These are phyloP conservation scores for Ophiostoma novo-ulmi DNA, from an alignment of 2,329 filamentous ascomycete species.

Conservation along the genomic window DNA sequence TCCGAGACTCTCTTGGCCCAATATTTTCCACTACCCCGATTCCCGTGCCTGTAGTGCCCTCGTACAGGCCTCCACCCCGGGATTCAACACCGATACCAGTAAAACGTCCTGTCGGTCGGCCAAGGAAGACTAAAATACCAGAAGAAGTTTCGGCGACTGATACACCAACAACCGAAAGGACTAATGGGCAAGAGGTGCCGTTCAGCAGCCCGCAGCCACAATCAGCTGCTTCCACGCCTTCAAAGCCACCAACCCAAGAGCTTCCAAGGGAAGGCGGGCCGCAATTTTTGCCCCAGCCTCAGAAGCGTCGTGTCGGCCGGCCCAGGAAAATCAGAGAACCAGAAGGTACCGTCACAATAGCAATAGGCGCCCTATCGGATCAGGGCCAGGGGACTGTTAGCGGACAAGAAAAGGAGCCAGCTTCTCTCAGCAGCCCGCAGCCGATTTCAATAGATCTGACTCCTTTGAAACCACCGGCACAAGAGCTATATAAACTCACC, in stretches of 20 bases:
- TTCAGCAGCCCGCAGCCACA: not conserved
- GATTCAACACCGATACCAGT: not conserved
- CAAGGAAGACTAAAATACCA: not conserved
- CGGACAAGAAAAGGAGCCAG: not conserved
- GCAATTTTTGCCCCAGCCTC: not conserved
- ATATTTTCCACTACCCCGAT: not conserved
- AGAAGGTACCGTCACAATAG: not conserved
- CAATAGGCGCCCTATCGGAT: too few relatives aligned
- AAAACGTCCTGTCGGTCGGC: not conserved
- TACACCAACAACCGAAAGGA: not conserved
- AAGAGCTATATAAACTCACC: not conserved
- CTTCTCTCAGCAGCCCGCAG: not conserved
- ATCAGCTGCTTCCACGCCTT: not conserved
- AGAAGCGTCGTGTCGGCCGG: not conserved
- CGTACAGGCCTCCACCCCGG: not conserved
- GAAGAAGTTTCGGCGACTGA: not conserved
- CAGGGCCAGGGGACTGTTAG: not conserved
- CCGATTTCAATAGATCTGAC: not conserved
- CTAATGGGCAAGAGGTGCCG: not conserved
- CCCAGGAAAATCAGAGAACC: not conserved
- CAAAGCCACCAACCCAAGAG: conserved; percentile 4
- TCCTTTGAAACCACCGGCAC: not conserved
- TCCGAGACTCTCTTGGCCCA: not conserved
- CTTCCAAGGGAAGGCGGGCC: not conserved
- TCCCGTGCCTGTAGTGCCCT: not conserved